Evolutionary conservation across 2,329 filamentous ascomycete genomes (phyloP).

Genomic region (Fusarium kyushuense): DNA sequence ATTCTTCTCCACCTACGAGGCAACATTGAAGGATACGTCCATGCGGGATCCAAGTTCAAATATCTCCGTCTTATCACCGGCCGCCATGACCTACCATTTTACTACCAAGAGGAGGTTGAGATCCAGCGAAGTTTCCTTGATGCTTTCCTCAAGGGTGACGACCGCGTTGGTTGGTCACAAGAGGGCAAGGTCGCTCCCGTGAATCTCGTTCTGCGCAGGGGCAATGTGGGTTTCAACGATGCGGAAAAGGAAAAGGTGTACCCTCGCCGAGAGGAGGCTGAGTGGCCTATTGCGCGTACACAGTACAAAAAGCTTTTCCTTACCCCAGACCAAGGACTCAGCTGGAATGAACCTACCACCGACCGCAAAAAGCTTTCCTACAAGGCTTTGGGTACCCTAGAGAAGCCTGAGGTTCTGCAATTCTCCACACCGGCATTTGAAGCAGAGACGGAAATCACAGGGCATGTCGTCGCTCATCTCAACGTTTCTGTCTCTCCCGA

Average conservation of each 20-base stretch:
- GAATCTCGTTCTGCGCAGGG: constrained; percentile 71
- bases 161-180: constrained; percentile 70
- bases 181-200: constrained; percentile 70
- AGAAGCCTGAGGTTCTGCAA: constrained; percentile 65
- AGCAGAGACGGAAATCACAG: constrained; percentile 76
- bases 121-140: constrained; percentile 76
- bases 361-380: constrained; percentile 63
- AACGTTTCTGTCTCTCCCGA: constrained; percentile 72
- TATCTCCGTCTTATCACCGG: constrained; percentile 78
- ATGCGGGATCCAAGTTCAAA: constrained; percentile 74
- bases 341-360: constrained; percentile 13
- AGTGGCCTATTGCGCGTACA: constrained; percentile 76
- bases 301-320: constrained; percentile 72
- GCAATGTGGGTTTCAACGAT: constrained; percentile 75
- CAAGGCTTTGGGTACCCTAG: constrained; percentile 67
- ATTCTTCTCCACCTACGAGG: constrained; percentile 76
- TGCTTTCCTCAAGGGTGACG: constrained; percentile 76
- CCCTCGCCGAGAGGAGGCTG: constrained; percentile 65
- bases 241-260: constrained; percentile 69
- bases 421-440: constrained; percentile 70
- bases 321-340: constrained; percentile 59
- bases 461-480: constrained; percentile 73
- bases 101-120: constrained; percentile 76
- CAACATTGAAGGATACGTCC: constrained; percentile 73
- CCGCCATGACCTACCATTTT: constrained; percentile 78